These are phyloP conservation scores for Amanita molliuscula DNA, from an alignment of 768 basidiomycete genomes.

Conservation along the genomic window DNA sequence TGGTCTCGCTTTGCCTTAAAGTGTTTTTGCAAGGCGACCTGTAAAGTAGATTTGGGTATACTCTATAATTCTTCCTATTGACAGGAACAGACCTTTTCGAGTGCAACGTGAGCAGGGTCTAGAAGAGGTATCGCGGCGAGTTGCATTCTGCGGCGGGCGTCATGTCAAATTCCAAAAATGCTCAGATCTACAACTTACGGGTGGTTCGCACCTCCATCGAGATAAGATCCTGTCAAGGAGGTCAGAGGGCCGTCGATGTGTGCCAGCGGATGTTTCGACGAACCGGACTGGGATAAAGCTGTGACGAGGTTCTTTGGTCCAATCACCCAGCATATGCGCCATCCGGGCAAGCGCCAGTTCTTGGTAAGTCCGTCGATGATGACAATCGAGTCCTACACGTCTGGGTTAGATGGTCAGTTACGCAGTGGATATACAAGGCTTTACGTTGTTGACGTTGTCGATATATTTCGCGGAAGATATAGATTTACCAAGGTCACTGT, in stretches of 20 bases:
- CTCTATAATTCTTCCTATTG: background rate
- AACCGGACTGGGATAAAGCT: conserved; percentile 84
- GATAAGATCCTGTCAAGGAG: conserved; percentile 53
- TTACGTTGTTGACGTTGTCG: conserved; percentile 72
- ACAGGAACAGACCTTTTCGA: conserved; percentile 46
- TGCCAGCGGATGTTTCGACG: conserved; percentile 7
- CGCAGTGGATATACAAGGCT: conserved; percentile 7
- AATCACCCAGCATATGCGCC: conserved; percentile 90
- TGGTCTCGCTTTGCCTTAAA: conserved; percentile 91
- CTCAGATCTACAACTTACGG: conserved; percentile 39
- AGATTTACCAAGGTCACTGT: conserved; percentile 64
- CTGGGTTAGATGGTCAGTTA: background rate
- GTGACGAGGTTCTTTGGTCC: conserved; percentile 84
- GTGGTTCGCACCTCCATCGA: conserved; percentile 93
- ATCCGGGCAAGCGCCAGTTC: conserved; percentile 94
- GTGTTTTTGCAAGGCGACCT: conserved; percentile 79
- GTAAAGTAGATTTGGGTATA: background rate
- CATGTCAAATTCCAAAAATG: background rate
- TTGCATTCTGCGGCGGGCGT: conserved; percentile 47
- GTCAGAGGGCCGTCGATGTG: background rate
- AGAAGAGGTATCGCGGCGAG: conserved; percentile 81
- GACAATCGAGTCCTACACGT: conserved; percentile 58
- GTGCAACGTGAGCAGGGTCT: conserved; percentile 52
- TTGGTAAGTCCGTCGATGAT: conserved; percentile 93
- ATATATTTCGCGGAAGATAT: conserved; percentile 78